Conservation (phyloP, 495 filamentous ascomycete genomes). For the Achaetomiella virescens region DNA sequence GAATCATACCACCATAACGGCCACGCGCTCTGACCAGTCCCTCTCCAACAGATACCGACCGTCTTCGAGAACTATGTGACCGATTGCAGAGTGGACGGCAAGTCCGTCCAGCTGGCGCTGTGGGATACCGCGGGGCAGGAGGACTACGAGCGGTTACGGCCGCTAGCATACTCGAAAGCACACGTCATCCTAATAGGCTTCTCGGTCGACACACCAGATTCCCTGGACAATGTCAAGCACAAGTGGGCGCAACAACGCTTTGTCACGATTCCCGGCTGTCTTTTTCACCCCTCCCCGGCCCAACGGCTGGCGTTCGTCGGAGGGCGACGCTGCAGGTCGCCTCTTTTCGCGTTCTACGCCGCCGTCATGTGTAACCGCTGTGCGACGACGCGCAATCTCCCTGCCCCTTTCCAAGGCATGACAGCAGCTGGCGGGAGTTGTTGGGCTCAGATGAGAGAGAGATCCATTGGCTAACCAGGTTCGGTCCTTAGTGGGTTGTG, state of each 20-base stretch:
- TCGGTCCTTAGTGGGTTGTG: slow-evolving; percentile 74
- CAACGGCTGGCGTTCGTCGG: background rate
- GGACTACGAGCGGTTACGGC: slow-evolving; percentile 93
- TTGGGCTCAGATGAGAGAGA: background rate
- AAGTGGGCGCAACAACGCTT: slow-evolving; percentile 54
- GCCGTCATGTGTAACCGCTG: slow-evolving; percentile 11
- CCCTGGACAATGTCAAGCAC: slow-evolving; percentile 95
- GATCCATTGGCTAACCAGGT: slow-evolving; percentile 8
- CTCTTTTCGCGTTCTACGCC: background rate
- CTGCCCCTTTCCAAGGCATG: background rate
- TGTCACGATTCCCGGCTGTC: background rate
- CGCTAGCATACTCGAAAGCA: slow-evolving; percentile 93
- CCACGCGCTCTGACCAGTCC: slow-evolving; percentile 1
- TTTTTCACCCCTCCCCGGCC: background rate
- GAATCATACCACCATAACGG: background rate
- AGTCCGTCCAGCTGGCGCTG: slow-evolving; percentile 92
- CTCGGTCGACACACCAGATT: slow-evolving; percentile 91
- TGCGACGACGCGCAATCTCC: slow-evolving; percentile 8
- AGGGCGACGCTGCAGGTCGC: background rate
- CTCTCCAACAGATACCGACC: slow-evolving; percentile 71
- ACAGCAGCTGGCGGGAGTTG: background rate
- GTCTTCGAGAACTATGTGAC: slow-evolving; percentile 99
- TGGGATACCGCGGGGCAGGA: slow-evolving; percentile 99
- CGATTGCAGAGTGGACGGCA: slow-evolving; percentile 96
- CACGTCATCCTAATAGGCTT: slow-evolving; percentile 98